Percentiles rank a stretch among this genome's conserved stretches.
These are phyloP conservation scores for Cydonia oblonga DNA, from an alignment of 331 rosid genomes.

Conservation along the genomic window DNA sequence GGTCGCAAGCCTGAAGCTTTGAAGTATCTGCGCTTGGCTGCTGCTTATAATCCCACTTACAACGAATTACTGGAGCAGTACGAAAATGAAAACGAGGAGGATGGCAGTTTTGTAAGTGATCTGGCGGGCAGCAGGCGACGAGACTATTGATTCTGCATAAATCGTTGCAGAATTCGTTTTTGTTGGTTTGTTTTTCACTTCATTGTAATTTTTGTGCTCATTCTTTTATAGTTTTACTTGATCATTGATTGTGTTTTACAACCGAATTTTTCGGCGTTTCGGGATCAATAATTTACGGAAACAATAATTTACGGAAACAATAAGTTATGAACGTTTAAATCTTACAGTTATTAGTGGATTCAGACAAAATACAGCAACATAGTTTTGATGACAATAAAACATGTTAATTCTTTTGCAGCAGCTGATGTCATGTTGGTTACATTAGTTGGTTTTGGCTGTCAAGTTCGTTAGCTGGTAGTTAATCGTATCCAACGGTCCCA, in stretches of 20 bases:
- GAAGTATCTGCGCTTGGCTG: constrained; percentile 59
- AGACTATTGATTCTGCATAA: constrained; percentile 31
- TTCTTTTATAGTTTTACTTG: neutral
- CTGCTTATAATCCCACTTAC: constrained; percentile 58
- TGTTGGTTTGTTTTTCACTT: neutral
- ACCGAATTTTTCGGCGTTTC: neutral
- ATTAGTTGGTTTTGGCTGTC: no score
- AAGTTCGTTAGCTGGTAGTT: neutral
- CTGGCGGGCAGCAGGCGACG: constrained; percentile 56
- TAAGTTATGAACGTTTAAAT: no score
- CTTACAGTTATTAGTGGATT: neutral
- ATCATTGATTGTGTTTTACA: neutral
- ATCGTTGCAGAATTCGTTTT: neutral
- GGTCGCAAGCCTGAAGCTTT: constrained; percentile 76
- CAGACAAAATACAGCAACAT: neutral
- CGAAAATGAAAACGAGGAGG: constrained; percentile 51
- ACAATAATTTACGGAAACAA: neutral
- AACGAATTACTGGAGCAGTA: constrained; percentile 49
- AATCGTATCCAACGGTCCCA: neutral
- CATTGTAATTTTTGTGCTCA: neutral
- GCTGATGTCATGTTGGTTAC: neutral
- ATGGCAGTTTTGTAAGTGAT: constrained; percentile 40
- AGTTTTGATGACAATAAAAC: neutral
- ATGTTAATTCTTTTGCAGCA: neutral
- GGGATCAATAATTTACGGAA: no score